These are phyloP conservation scores for Mortierella polycephala DNA, from an alignment of 371 early-diverging fungal genomes.

Conservation along the genomic window DNA sequence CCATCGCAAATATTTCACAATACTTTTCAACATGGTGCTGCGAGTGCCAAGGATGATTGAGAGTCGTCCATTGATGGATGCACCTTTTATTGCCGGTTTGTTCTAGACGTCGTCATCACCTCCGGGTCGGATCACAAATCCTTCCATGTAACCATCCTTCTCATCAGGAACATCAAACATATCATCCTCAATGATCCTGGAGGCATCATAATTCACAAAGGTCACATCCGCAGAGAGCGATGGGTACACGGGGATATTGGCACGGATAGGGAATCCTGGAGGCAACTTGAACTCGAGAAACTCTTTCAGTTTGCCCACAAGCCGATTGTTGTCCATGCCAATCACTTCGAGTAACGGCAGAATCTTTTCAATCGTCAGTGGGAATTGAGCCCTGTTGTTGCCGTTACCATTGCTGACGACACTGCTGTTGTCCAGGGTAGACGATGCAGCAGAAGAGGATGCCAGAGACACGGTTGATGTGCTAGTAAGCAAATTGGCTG, in stretches of 20 bases:
- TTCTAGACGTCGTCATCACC: slow-evolving; percentile 37
- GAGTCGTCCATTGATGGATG: too few relatives aligned
- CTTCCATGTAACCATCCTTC: slow-evolving; percentile 30
- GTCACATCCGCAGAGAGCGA: slow-evolving; percentile 52
- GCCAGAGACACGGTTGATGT: slow-evolving; percentile 8
- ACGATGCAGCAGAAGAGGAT: slow-evolving; percentile 7
- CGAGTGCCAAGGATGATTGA: too few relatives aligned
- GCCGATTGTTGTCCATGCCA: slow-evolving; percentile 54
- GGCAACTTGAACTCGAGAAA: slow-evolving; percentile 52
- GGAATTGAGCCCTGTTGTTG: slow-evolving; percentile 26
- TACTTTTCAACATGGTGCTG: too few relatives aligned
- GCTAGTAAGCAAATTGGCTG: slow-evolving; percentile 10
- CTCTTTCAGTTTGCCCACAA: slow-evolving; percentile 50
- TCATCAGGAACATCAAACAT: slow-evolving; percentile 45
- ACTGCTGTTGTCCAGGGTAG: neutral
- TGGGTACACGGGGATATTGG: slow-evolving; percentile 51
- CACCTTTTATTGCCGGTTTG: too few relatives aligned
- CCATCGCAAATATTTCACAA: too few relatives aligned
- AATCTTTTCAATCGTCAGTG: slow-evolving; percentile 49
- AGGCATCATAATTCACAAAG: slow-evolving; percentile 52
- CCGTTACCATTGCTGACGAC: neutral
- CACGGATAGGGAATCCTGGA: slow-evolving; percentile 54
- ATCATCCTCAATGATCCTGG: slow-evolving; percentile 34
- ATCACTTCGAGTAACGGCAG: slow-evolving; percentile 46
- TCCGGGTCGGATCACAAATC: slow-evolving; percentile 37